Conservation (phyloP, 352 stramenopile species). For the Globisporangium viniferum region DNA sequence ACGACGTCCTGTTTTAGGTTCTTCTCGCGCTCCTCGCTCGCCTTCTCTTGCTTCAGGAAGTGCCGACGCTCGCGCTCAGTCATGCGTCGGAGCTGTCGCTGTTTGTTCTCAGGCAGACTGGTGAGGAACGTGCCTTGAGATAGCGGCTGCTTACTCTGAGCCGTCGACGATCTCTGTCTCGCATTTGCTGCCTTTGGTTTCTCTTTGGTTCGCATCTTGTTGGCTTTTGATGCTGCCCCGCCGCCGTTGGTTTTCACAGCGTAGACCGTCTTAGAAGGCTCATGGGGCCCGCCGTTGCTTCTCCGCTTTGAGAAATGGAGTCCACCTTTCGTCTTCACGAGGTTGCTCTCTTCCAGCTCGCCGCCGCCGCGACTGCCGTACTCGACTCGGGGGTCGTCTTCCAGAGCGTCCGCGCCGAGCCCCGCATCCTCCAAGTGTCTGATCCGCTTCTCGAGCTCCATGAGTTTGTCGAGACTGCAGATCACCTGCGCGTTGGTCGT, state of each 20-base stretch:
- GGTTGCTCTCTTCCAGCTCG: slow-evolving; percentile 23
- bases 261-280: slow-evolving; percentile 56
- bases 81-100: slow-evolving; percentile 61
- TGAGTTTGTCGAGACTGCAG: slow-evolving; percentile 80
- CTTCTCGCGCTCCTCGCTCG: slow-evolving; percentile 27
- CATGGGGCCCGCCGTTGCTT: slow-evolving; percentile 28
- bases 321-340: slow-evolving; percentile 22
- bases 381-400: slow-evolving; percentile 23
- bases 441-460: slow-evolving; percentile 89
- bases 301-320: slow-evolving; percentile 61
- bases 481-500: slow-evolving; percentile 47
- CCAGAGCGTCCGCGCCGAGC: slow-evolving; percentile 38
- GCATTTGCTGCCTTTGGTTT: slow-evolving; percentile 14
- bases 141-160: slow-evolving; percentile 12
- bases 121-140: slow-evolving; percentile 47
- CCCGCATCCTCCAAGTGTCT: slow-evolving; percentile 72
- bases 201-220: slow-evolving; percentile 35
- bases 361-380: slow-evolving; percentile 18
- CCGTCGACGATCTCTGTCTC: not conserved
- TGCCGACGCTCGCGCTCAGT: slow-evolving; percentile 55
- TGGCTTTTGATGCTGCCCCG: slow-evolving; percentile 5
- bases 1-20: slow-evolving; percentile 62
- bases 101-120: slow-evolving; percentile 55
- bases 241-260: slow-evolving; percentile 36
- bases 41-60: slow-evolving; percentile 62